Evolutionary conservation across 805 yeast species (phyloP), one percentile per base, ranked within the genome.

Genomic region (Wickerhamomyces chambardii): DNA sequence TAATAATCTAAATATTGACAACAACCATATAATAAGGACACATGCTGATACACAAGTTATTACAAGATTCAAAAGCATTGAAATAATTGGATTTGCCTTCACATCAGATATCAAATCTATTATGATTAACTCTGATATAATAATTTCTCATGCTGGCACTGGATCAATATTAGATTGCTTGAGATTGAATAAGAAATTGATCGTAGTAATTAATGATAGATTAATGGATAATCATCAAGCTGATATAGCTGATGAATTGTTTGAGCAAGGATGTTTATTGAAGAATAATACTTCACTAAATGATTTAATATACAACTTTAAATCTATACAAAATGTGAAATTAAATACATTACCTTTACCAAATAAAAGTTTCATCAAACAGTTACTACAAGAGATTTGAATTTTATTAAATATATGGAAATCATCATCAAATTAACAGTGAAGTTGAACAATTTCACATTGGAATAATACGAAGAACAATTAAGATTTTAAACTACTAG

Each of bases 151-250:
- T 53, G 97, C 95, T 14, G 82, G 83, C 1, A 85, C 97, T 0
- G 98, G 98, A 2, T 84, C 96, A 0, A 83, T 90, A 7, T 55
- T 92, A 19, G 98, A 90, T 48, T 68, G 84, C 0, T 56, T 86
- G 27, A 64, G 92, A 17, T 38, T 56, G 14, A 36, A 57, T 1
- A 78, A 74, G 49, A 73, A 70, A 17, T 58, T 86, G 37, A 60
- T 89, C 1, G 87, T 83, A 6, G 80, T 86, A 21, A 72, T 78
- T 8, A 90, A 90, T 53, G 68, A 70, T 10, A 45, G 55, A 5
- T 66, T 92, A n/a, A 83, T 85, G 84, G 84, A 84, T 52, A 84
- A 87, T 51, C 97, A 89, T 53, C 96, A 89, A 53, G 43, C 58
- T 15, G 90, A 89, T 41, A 77, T 84, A 7, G 92, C 95, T 0